Conservation (phyloP, 805 yeast species). For the Cephaloascus fragrans region DNA sequence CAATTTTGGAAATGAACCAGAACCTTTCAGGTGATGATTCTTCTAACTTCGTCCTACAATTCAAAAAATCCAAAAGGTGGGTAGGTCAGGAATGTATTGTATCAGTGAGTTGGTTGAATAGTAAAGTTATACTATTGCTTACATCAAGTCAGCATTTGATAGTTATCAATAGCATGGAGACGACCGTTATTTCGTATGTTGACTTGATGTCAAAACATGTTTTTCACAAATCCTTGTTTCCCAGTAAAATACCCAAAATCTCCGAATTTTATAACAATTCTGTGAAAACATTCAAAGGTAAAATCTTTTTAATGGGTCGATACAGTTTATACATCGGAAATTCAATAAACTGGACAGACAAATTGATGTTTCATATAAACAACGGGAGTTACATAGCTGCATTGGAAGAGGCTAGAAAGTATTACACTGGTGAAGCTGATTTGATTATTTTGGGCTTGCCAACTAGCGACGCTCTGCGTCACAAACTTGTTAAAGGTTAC, state of each 20-base stretch:
- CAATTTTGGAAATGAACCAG: conserved; percentile 39
- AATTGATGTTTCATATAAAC: conserved; percentile 36
- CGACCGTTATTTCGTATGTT: conserved; percentile 21
- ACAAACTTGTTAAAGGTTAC: conserved; percentile 38
- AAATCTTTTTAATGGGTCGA: conserved; percentile 42
- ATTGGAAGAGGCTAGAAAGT: conserved; percentile 41
- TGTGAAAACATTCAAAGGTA: conserved; percentile 28
- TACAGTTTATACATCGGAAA: conserved; percentile 49
- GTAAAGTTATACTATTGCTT: conserved; percentile 25
- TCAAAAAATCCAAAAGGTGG: conserved; percentile 31
- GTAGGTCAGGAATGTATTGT: conserved; percentile 39
- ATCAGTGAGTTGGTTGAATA: conserved; percentile 47
- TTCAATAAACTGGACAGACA: conserved; percentile 63
- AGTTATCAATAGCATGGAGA: conserved; percentile 26
- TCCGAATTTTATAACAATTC: conserved; percentile 13
- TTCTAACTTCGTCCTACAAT: conserved; percentile 16
- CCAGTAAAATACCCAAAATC: conserved; percentile 5
- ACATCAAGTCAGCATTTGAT: conserved; percentile 37
- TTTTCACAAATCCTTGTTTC: conserved; percentile 17
- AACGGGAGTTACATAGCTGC: conserved; percentile 44
- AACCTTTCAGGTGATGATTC: conserved; percentile 16
- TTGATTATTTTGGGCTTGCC: conserved; percentile 53
- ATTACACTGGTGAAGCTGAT: conserved; percentile 39
- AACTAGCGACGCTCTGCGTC: conserved; percentile 27
- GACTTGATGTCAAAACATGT: conserved; percentile 33